Percentiles rank a stretch among this genome's conserved stretches.
phyloP scores from a whole-genome alignment of 2,329 filamentous ascomycete species.

The Claviceps sp. region DNA sequence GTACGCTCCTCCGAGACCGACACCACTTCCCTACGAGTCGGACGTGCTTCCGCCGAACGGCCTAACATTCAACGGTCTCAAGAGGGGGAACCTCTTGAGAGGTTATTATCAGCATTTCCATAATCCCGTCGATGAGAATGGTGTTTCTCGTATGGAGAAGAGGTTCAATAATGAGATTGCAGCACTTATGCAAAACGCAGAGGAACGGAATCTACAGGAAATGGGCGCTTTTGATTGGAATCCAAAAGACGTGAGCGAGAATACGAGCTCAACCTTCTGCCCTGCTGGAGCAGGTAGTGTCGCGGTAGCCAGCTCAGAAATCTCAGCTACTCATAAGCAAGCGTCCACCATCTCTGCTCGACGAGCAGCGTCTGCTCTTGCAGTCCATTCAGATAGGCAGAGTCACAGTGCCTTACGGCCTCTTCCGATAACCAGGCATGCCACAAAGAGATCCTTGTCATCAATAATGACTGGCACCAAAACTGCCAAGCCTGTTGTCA shows the following conservation, averaged over 20 bases:
- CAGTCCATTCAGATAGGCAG: constrained; percentile 20
- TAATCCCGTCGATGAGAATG: constrained; percentile 54
- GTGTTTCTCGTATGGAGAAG: constrained; percentile 47
- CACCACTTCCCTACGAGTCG: constrained; percentile 53
- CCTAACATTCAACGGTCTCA: constrained; percentile 43
- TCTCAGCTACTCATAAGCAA: constrained; percentile 9
- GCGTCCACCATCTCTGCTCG: constrained; percentile 28
- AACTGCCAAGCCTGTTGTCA: constrained; percentile 26
- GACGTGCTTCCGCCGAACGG: constrained; percentile 49
- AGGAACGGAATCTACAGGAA: constrained; percentile 54
- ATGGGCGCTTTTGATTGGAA: constrained; percentile 51
- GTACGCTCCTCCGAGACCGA: constrained; percentile 68
- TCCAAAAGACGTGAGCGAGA: constrained; percentile 40
- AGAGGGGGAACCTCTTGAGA: constrained; percentile 44
- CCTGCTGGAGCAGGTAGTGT: background rate
- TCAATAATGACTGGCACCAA: constrained; percentile 18
- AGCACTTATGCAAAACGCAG: constrained; percentile 40
- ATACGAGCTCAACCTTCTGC: constrained; percentile 5
- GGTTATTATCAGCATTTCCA: constrained; percentile 49
- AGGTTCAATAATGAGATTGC: constrained; percentile 42
- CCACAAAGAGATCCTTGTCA: constrained; percentile 15
- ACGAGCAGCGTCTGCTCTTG: constrained; percentile 39
- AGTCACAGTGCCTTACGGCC: background rate
- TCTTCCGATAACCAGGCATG: background rate
- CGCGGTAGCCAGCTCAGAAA: constrained; percentile 1